Conservation (phyloP, 768 basidiomycete species). For the Lepiota brunneoincarnata region DNA sequence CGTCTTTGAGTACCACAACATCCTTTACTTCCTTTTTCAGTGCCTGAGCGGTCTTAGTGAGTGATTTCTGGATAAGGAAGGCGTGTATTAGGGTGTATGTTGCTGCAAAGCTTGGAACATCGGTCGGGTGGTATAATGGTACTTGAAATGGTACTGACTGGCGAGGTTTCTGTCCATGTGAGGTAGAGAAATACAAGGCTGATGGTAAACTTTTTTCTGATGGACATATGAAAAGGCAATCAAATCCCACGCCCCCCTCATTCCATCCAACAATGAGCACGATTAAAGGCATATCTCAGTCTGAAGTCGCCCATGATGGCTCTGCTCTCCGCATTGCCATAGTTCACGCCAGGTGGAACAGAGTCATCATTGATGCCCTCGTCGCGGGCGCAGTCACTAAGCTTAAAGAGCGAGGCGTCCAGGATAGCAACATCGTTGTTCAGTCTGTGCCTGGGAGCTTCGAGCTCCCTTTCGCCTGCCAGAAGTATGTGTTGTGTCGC, state of each 20-base stretch:
- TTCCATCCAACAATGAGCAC: slow-evolving; percentile 37
- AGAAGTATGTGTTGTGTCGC: slow-evolving; percentile 53
- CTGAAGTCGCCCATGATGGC: slow-evolving; percentile 70
- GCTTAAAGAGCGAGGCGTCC: slow-evolving; percentile 83
- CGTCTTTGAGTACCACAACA: slow-evolving; percentile 58
- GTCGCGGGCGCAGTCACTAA: slow-evolving; percentile 76
- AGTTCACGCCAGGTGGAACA: slow-evolving; percentile 97
- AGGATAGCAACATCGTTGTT: slow-evolving; percentile 84
- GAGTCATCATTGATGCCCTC: slow-evolving; percentile 79
- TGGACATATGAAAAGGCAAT: slow-evolving; percentile 23
- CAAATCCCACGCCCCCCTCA: slow-evolving; percentile 26
- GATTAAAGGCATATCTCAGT: slow-evolving; percentile 76
- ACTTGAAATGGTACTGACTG: slow-evolving; percentile 33
- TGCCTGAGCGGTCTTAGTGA: slow-evolving; percentile 69
- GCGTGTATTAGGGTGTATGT: slow-evolving; percentile 76
- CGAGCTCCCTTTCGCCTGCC: slow-evolving; percentile 87
- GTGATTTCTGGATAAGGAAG: slow-evolving; percentile 65
- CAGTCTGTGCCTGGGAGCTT: slow-evolving; percentile 94
- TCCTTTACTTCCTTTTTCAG: slow-evolving; percentile 72
- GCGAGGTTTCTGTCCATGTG: slow-evolving; percentile 47
- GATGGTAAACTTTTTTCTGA: slow-evolving; percentile 20
- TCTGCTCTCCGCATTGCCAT: slow-evolving; percentile 82
- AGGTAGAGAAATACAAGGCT: slow-evolving; percentile 8
- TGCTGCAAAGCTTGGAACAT: slow-evolving; percentile 35
- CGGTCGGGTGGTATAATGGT: background rate